Evolutionary conservation across 176 grass and related monocot species (phyloP).

Genomic region (Guadua angustifolia): DNA sequence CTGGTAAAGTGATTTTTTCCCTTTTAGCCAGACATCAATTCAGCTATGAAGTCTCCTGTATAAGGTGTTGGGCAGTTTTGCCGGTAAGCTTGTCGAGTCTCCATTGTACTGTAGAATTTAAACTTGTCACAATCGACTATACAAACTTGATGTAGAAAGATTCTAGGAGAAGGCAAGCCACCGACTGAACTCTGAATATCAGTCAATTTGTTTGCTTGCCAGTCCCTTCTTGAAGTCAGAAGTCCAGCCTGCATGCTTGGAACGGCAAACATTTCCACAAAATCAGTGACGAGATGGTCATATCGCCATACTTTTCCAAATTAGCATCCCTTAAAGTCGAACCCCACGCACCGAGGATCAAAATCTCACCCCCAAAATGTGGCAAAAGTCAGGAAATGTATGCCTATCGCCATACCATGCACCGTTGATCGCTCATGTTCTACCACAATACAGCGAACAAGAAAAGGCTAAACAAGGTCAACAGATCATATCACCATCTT

Average conservation of each 20-base stretch:
- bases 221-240: slow-evolving; percentile 10
- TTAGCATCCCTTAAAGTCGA: not conserved
- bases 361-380: not conserved
- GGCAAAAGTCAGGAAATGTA: not conserved
- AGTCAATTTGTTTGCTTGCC: not conserved
- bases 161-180: not conserved
- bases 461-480: not conserved
- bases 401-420: not conserved
- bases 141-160: not conserved
- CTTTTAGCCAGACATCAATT: not conserved
- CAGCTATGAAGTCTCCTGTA: not conserved
- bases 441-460: not conserved
- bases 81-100: not conserved
- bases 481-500: not conserved
- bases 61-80: not conserved
- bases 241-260: slow-evolving; percentile 40
- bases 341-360: not conserved
- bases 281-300: slow-evolving; percentile 2
- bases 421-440: not conserved
- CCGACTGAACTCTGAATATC: not conserved
- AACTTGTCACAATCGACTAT: not conserved
- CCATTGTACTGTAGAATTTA: not conserved
- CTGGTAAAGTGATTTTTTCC: not conserved
- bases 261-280: slow-evolving; percentile 27
- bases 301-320: slow-evolving; percentile 17